Evolutionary conservation across 257 asterid genomes (phyloP), one percentile per base, ranked within the genome.

Genomic region (Linderniella brevidens): DNA sequence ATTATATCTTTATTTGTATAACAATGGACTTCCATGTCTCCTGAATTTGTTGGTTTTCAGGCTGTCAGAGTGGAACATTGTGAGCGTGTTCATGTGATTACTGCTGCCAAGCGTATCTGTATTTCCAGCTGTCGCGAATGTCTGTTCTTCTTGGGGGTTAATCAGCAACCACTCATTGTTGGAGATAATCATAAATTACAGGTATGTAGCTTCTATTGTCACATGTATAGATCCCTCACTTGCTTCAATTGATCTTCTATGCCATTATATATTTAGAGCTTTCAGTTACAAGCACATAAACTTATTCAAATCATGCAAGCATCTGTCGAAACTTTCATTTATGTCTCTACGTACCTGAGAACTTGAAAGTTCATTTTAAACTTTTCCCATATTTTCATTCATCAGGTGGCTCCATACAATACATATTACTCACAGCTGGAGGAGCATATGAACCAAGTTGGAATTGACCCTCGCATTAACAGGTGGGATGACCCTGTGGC

Each of bases 161-260:
- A 45, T 10, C 49, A 45, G 29, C 49, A 45, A 17, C 49, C 49
- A 15, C 49, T 45, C 49, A 45, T 45, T 45, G 88, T 88, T 68
- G 97, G 97, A 36, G 97, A 88, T 70, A 88, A 88, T 70, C 97
- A 88, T 65, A 88, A 88, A 62, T 68, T 88, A 73, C 95, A 83
- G 95, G 95, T 76, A 25, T 47, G 54, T 58, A 52, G 15, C 43
- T 46, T 60, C 45, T 51, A 48, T 44, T 58, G 37, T 44, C 13
- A 8, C 12, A 2, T 38, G 43, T 38, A 38, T 25, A 25, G 6
- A 2, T 25, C n/a, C n/a, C n/a, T 25, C 32, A 2, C 32, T 25
- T 25, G 32, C 32, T 25, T 25, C 32, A 25, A 25, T 25, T 25
- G 32, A 25, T 25, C 32, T 25, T 25, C 32, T 25, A 25, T 25